Evolutionary conservation across 257 asterid genomes (phyloP), one percentile per base, ranked within the genome.

Genomic region (Leonotis leonurus): DNA sequence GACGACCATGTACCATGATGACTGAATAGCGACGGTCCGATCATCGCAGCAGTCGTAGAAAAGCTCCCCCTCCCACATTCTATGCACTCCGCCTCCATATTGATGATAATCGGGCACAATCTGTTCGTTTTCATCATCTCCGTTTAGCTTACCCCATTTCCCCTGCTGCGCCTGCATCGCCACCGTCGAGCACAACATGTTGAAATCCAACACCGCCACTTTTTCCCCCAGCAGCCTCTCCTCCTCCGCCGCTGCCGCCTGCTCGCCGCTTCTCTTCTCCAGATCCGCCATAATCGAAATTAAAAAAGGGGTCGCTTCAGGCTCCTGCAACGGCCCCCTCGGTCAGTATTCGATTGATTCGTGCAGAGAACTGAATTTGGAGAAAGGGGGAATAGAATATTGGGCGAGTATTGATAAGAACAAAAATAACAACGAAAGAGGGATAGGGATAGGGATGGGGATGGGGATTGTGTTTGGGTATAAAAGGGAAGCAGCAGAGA

Each of bases 21-120:
- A 85, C 77, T 92, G 90, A 49, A 92, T 53, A 63, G 96, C 99
- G 26, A 92, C 68, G 17, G 72, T 81, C 13, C 81, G 89, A 67
- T 87, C 91, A 35, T 92, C 95, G 12, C 81, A 75, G 76, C 85
- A 86, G 67, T 89, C 97, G 60, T 79, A 60, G 26, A 92, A 58
- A 54, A 92, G 82, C 70, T 83, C 96, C 22, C 99, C 97, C 62
- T 92, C 99, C 99, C 97, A 92, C 99, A 92, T 85, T 79, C 99
- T 80, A 33, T 86, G 75, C 50, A 76, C 86, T 21, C 90, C 97
- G 18, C 78, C 81, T 36, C 93, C 90, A 18, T 73, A 46, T 18
- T 75, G 68, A 68, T 65, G 45, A 48, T 29, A 67, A 57, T 65
- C 67, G 8, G 61, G 25, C 21, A 16, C 67, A 49, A 52, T 4